Evolutionary conservation across 2,329 filamentous ascomycete species (phyloP).

Genomic region (Coniochaeta prunicola): DNA sequence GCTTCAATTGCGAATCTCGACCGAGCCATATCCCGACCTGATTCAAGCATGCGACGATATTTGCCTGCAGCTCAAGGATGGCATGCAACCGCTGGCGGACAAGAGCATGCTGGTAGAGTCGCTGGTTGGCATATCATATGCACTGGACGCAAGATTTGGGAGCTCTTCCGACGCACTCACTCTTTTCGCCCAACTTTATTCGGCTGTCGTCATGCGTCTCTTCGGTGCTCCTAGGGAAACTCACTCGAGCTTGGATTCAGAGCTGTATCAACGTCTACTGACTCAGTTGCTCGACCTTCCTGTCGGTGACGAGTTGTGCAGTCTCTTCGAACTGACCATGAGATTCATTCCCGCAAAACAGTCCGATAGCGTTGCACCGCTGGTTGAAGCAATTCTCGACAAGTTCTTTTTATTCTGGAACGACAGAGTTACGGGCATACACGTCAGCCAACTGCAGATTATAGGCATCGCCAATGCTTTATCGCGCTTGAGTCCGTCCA

Average conservation of each 20-base stretch:
- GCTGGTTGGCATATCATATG: slow-evolving; percentile 5
- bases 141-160: slow-evolving; percentile 8
- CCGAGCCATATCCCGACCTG: not conserved
- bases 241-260: not conserved
- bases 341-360: slow-evolving; percentile 3
- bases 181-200: slow-evolving; percentile 7
- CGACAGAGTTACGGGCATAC: not conserved
- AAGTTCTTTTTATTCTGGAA: slow-evolving; percentile 9
- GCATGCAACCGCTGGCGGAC: not conserved
- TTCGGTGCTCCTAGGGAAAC: not conserved
- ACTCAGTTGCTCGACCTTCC: slow-evolving; percentile 8
- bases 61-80: not conserved
- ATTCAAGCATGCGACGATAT: not conserved
- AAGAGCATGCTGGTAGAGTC: not conserved
- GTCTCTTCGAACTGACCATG: slow-evolving; percentile 9
- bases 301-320: slow-evolving; percentile 8
- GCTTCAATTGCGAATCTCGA: not conserved
- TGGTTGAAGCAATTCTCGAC: not conserved
- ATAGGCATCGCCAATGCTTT: not conserved
- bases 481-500: not conserved
- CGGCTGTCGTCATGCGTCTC: slow-evolving; percentile 7
- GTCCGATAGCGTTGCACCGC: not conserved
- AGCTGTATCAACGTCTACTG: slow-evolving; percentile 3
- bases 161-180: not conserved
- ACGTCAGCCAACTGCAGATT: not conserved